Evolutionary conservation across 1,284 basidiomycete genomes (phyloP).

Genomic region (Pterulicium gracile): DNA sequence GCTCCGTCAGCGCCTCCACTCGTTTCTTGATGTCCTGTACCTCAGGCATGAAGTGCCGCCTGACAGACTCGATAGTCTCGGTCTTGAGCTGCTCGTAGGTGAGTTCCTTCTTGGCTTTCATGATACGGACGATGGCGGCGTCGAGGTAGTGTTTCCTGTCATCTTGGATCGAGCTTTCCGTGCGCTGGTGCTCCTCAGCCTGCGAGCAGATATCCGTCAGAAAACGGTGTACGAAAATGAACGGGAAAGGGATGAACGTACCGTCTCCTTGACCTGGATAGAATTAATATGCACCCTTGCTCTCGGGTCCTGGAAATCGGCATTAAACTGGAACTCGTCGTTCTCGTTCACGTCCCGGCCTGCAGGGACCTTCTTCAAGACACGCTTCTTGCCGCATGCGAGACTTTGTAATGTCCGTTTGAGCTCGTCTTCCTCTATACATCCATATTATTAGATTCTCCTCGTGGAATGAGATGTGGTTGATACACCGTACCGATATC

Average conservation of each 20-base stretch:
- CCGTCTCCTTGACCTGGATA: slow-evolving; percentile 89
- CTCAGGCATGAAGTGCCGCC: slow-evolving; percentile 64
- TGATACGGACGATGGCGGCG: slow-evolving; percentile 89
- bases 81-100: slow-evolving; percentile 70
- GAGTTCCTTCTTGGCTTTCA: slow-evolving; percentile 85
- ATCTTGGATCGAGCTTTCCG: slow-evolving; percentile 75
- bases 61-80: slow-evolving; percentile 72
- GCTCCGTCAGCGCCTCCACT: slow-evolving; percentile 73
- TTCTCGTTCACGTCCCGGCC: slow-evolving; percentile 72
- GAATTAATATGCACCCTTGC: slow-evolving; percentile 89
- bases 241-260: slow-evolving; percentile 23
- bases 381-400: slow-evolving; percentile 84
- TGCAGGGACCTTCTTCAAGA: slow-evolving; percentile 72
- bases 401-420: slow-evolving; percentile 84
- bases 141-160: slow-evolving; percentile 84
- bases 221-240: not conserved
- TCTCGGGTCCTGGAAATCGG: slow-evolving; percentile 72
- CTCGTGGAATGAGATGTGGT: not conserved
- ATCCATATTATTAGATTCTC: not conserved
- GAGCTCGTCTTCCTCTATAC: slow-evolving; percentile 66
- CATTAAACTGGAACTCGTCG: slow-evolving; percentile 80
- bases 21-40: slow-evolving; percentile 76
- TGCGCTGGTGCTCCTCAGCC: slow-evolving; percentile 81
- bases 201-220: slow-evolving; percentile 18
- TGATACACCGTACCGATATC: slow-evolving; percentile 53